Evolutionary conservation across 2,329 filamentous ascomycete species (phyloP).

Genomic region (Leptographium radiaticola): DNA sequence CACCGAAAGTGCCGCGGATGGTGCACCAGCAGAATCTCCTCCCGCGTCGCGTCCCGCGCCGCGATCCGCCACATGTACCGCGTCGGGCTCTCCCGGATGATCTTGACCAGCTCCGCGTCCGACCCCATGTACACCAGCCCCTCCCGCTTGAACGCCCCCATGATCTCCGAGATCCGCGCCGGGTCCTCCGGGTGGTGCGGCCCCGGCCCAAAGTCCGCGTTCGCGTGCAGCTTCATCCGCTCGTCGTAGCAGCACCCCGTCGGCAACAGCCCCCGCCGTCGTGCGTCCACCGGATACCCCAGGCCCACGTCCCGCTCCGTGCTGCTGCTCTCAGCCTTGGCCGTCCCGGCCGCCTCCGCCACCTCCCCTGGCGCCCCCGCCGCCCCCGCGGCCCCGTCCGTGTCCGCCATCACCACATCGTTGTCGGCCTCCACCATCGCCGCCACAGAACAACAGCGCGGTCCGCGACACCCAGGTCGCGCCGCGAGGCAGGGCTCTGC

Average conservation of each 20-base stretch:
- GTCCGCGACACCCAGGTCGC: not conserved
- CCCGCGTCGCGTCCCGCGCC: conserved; percentile 61
- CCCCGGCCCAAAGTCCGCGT: conserved; percentile 58
- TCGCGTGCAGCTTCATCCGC: conserved; percentile 90
- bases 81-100: conserved; percentile 40
- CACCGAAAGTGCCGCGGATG: conserved; percentile 65
- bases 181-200: conserved; percentile 93
- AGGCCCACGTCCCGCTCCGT: conserved; percentile 20
- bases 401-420: conserved; percentile 14
- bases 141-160: conserved; percentile 71
- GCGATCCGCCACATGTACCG: conserved; percentile 64
- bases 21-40: conserved; percentile 74
- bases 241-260: conserved; percentile 84
- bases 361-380: not conserved
- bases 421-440: conserved; percentile 7
- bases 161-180: conserved; percentile 82
- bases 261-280: conserved; percentile 39
- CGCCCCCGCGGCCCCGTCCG: not conserved
- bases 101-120: conserved; percentile 37
- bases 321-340: not conserved
- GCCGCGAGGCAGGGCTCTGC: too few species aligned
- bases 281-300: conserved; percentile 20
- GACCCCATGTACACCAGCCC: conserved; percentile 59
- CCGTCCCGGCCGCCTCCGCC: not conserved
- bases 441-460: not conserved